Evolutionary conservation across 2,329 filamentous ascomycete genomes (phyloP).

Genomic region (Curvularia hawaiiensis): DNA sequence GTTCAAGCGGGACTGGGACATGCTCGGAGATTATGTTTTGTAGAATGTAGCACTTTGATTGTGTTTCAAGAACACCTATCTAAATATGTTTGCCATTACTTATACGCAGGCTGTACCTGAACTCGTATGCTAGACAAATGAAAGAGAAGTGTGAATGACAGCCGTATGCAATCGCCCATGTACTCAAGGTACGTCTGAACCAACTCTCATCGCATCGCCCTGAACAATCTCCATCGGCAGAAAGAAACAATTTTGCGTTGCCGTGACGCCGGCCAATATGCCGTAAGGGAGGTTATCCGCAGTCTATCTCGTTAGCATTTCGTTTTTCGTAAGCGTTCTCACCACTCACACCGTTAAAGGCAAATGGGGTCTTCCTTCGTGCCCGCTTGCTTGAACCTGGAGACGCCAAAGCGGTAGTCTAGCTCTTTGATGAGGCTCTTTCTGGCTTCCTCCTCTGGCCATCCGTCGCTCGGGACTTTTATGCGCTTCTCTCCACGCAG

Average conservation of each 20-base stretch:
- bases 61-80: background rate
- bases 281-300: too few species aligned
- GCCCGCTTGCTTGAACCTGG: too few species aligned
- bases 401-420: constrained; percentile 5
- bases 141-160: background rate
- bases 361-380: too few species aligned
- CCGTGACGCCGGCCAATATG: too few species aligned
- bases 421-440: constrained; percentile 2
- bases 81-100: background rate
- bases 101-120: background rate
- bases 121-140: background rate
- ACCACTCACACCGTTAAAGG: too few species aligned
- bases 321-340: too few species aligned
- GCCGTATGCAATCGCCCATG: background rate
- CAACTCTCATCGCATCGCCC: background rate
- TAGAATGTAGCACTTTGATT: background rate
- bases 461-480: constrained; percentile 4
- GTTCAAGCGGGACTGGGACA: background rate
- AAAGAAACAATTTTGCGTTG: too few species aligned
- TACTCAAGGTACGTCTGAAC: background rate
- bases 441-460: constrained; percentile 8
- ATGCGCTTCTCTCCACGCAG: constrained; percentile 59
- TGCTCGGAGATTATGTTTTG: background rate
- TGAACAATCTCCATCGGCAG: background rate
- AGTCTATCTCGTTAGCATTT: too few species aligned